These are phyloP conservation scores for Claviceps sp. DNA, from an alignment of 2,329 filamentous ascomycete genomes.

Conservation along the genomic window DNA sequence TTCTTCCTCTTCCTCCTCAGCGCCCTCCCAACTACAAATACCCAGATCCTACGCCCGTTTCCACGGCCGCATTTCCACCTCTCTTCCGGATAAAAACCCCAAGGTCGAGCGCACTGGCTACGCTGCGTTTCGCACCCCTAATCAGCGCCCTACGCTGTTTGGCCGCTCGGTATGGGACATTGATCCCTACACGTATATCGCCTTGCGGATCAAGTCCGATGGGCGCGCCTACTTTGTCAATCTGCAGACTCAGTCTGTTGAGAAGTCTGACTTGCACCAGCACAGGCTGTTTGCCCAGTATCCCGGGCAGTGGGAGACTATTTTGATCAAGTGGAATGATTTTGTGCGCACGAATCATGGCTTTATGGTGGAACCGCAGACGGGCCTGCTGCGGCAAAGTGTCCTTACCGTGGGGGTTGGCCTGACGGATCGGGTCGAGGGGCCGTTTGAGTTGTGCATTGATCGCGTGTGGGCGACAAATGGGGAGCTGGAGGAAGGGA, in stretches of 20 bases:
- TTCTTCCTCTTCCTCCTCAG: conserved; percentile 12
- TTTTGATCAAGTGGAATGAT: conserved; percentile 80
- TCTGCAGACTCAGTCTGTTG: conserved; percentile 84
- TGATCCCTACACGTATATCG: conserved; percentile 78
- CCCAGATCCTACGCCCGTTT: conserved; percentile 55
- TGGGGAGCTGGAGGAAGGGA: conserved; percentile 13
- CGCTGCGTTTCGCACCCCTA: conserved; percentile 77
- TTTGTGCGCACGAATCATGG: conserved; percentile 94
- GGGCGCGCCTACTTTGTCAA: conserved; percentile 90
- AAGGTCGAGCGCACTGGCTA: conserved; percentile 71
- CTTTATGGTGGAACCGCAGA: conserved; percentile 83
- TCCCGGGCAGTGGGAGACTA: conserved; percentile 85
- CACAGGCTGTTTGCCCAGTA: conserved; percentile 71
- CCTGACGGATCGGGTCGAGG: conserved; percentile 76
- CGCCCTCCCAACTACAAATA: conserved; percentile 5
- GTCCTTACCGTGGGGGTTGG: conserved; percentile 78
- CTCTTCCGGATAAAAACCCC: conserved; percentile 62
- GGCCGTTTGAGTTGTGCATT: conserved; percentile 77
- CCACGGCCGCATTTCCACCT: conserved; percentile 76
- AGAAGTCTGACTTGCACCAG: conserved; percentile 91
- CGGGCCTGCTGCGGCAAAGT: conserved; percentile 75
- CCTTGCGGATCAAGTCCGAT: conserved; percentile 78
- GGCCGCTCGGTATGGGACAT: conserved; percentile 80
- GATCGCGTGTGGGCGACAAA: conserved; percentile 89
- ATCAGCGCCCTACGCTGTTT: conserved; percentile 67